Base-by-base conservation (phyloP, 2,329 filamentous ascomycete genomes). In the Ophiognomonia clavigignenti-juglandacearum region DNA sequence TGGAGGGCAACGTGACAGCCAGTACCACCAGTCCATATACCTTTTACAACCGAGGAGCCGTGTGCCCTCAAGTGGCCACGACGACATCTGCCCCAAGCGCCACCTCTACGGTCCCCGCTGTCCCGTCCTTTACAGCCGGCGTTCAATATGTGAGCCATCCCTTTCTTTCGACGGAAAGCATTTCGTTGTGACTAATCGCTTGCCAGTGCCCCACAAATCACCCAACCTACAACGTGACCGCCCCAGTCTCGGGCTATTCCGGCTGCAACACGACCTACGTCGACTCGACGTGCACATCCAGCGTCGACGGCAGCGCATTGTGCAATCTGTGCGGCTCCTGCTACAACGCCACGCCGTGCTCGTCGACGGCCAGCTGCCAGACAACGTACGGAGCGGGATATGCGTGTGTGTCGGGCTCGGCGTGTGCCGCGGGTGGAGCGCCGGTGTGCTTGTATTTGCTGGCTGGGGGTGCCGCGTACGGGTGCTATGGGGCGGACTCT, bases 11-110 rank as follows among this genome's bases (percentile, higher is more conserved):
- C 19, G 43, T 54, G 26, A 57, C 66, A 6, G 56, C 65, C 10
- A 58, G 64, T 11, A 50, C 56, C 4, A 29, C 39, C 1, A 62
- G 62, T 0, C 61, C 61, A 4, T 37, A 45, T 39, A 53, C 54
- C 0, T 46, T 59, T 10, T 47, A 52, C 13, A 34, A 48, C 34
- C 26, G 39, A 3, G 49, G 48, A 2, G 42, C 32, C 16, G 38
- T 37, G 11, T 51, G 48, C 24, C 48, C 45, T 2, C 19, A 22
- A 11, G 29, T 36, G 20, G 42, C 39, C 8, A 41, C 47, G 2
- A 42, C 53, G 19, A 36, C 39, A 19, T 36, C 49, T 6, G 26
- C 44, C 2, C 27, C 35, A 24, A 32, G 26, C 10, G 45, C 46
- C 5, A 38, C 40, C 11, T 42, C 49, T 7, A 51, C 49, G 14